Conservation (phyloP, 768 basidiomycete genomes). For the Tulasnella sp. region DNA sequence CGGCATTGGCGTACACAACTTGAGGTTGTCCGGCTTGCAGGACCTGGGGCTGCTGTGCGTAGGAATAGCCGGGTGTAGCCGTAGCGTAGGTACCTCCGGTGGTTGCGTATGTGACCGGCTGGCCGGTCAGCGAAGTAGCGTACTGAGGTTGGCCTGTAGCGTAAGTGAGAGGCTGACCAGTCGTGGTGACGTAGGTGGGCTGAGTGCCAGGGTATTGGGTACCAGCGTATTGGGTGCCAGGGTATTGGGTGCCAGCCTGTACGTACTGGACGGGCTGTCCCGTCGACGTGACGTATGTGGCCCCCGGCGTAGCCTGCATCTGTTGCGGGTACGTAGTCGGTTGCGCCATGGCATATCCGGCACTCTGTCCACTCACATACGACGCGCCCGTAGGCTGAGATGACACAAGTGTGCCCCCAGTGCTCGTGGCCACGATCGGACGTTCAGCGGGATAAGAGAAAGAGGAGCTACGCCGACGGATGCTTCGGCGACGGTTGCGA, state of each 20-base stretch:
- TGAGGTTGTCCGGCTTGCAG: no score
- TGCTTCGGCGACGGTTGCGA: not conserved
- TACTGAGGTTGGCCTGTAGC: conserved; percentile 20
- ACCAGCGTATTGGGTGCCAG: not conserved
- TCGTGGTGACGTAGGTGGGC: not conserved
- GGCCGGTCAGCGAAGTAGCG: not conserved
- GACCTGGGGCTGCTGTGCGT: not conserved
- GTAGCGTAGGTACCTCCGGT: not conserved
- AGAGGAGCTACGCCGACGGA: conserved; percentile 8
- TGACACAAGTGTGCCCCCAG: conserved; percentile 1
- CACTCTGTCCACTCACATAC: not conserved
- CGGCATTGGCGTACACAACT: no score
- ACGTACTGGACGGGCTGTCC: conserved; percentile 13
- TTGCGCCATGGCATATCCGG: not conserved
- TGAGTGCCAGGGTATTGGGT: not conserved
- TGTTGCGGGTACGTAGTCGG: not conserved
- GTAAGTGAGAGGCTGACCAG: not conserved
- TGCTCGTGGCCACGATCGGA: not conserved
- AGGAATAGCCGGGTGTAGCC: not conserved
- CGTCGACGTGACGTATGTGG: not conserved
- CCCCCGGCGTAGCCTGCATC: not conserved
- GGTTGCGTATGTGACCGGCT: not conserved
- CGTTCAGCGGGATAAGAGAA: not conserved
- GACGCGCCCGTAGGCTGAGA: conserved; percentile 9
- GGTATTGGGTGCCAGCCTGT: not conserved